Conservation (phyloP, 176 grass and related monocot species). For the Chloris gayana region DNA sequence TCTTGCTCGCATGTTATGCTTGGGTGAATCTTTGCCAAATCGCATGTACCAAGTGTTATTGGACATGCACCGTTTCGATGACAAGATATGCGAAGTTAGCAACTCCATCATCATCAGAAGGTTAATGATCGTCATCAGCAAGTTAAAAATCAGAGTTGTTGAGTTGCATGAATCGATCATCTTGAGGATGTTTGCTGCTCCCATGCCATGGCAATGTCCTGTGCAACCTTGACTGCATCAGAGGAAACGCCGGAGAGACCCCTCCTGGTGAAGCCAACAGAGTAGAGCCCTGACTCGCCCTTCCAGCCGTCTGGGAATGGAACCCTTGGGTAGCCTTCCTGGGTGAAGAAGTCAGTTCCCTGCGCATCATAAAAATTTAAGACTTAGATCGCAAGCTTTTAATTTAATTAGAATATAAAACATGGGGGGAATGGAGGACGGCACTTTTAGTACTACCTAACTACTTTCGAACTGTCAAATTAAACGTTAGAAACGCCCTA, state of each 20-base stretch:
- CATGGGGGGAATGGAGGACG: neutral
- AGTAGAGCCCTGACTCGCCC: conserved; percentile 62
- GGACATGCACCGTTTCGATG: conserved; percentile 4
- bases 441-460: conserved; percentile 44
- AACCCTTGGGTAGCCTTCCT: conserved; percentile 53
- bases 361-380: conserved; percentile 18
- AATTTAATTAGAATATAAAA: neutral
- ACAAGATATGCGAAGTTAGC: conserved; percentile 20
- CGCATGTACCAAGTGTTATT: conserved; percentile 12
- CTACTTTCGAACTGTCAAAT: conserved; percentile 50
- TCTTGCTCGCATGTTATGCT: neutral
- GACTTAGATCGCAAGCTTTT: neutral
- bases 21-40: conserved; percentile 2
- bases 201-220: conserved; percentile 68
- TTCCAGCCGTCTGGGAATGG: conserved; percentile 61
- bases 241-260: conserved; percentile 73
- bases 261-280: conserved; percentile 77
- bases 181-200: conserved; percentile 52
- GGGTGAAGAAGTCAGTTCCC: conserved; percentile 53
- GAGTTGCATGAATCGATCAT: neutral
- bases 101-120: neutral
- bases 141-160: neutral
- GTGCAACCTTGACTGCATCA: conserved; percentile 66
- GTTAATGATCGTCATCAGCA: conserved; percentile 13
- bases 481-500: conserved; percentile 28